phyloP scores from a whole-genome alignment of 495 filamentous ascomycete genomes.

The Letharia columbiana region DNA sequence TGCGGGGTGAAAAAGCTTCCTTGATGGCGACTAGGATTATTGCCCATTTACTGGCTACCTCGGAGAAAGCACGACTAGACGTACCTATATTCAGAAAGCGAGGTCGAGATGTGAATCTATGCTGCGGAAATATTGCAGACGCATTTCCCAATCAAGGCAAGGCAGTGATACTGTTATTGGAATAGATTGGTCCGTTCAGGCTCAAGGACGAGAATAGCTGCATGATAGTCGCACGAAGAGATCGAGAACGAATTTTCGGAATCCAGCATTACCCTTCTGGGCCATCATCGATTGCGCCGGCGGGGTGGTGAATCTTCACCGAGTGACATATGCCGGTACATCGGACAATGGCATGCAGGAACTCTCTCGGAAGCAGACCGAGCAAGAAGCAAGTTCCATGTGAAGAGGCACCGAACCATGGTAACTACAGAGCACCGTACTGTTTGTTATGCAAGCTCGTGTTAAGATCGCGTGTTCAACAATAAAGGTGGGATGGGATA shows the following conservation, averaged over 20 bases:
- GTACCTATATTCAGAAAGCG: neutral
- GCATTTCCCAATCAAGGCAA: neutral
- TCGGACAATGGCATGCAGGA: neutral
- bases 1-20: neutral
- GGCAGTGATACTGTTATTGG: neutral
- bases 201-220: neutral
- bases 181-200: neutral
- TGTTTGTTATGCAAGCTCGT: neutral
- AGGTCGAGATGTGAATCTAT: neutral
- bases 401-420: neutral
- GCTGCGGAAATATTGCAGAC: neutral
- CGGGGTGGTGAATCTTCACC: conserved; percentile 1
- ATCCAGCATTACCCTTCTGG: neutral
- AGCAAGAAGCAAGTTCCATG: neutral
- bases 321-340: conserved; percentile 7
- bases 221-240: neutral
- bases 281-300: neutral
- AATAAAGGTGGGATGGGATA: neutral
- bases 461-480: neutral
- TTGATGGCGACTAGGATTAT: neutral
- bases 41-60: neutral
- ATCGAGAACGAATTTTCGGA: neutral
- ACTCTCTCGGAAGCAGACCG: neutral
- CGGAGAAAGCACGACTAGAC: neutral
- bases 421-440: neutral